Conservation (phyloP, 345 rosid species). For the Hirschfeldia incana region DNA sequence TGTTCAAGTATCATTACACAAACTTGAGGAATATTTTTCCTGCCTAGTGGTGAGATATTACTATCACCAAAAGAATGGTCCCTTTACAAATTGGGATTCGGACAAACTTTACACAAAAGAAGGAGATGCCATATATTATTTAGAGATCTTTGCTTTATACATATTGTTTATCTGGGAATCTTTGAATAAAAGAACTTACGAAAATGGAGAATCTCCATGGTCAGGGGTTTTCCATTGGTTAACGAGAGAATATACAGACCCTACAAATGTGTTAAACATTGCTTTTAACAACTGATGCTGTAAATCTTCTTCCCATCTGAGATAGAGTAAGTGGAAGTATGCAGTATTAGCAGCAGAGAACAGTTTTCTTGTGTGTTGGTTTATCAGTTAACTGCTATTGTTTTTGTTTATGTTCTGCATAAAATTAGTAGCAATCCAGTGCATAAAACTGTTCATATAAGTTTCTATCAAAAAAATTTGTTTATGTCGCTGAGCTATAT, state of each 20-base stretch:
- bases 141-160: neutral
- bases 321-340: slow-evolving; percentile 5
- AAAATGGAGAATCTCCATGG: slow-evolving; percentile 32
- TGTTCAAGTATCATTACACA: slow-evolving; percentile 13
- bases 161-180: slow-evolving; percentile 26
- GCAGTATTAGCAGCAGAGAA: slow-evolving; percentile 1
- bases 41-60: slow-evolving; percentile 35
- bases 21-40: neutral
- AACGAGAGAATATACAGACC: slow-evolving; percentile 13
- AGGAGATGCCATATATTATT: slow-evolving; percentile 29
- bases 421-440: neutral
- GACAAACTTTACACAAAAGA: slow-evolving; percentile 33
- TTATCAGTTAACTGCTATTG: neutral
- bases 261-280: slow-evolving; percentile 1
- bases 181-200: slow-evolving; percentile 7
- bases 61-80: slow-evolving; percentile 31
- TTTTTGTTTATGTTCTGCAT: neutral
- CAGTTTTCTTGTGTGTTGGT: slow-evolving; percentile 8
- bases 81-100: slow-evolving; percentile 25
- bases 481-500: neutral
- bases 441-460: slow-evolving; percentile 1
- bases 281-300: slow-evolving; percentile 4
- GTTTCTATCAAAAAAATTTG: neutral
- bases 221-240: slow-evolving; percentile 25
- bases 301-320: slow-evolving; percentile 8